Evolutionary conservation across 164 flowering plant species (phyloP), one percentile per base, ranked within the genome.

Genomic region (Berberis thunbergii): DNA sequence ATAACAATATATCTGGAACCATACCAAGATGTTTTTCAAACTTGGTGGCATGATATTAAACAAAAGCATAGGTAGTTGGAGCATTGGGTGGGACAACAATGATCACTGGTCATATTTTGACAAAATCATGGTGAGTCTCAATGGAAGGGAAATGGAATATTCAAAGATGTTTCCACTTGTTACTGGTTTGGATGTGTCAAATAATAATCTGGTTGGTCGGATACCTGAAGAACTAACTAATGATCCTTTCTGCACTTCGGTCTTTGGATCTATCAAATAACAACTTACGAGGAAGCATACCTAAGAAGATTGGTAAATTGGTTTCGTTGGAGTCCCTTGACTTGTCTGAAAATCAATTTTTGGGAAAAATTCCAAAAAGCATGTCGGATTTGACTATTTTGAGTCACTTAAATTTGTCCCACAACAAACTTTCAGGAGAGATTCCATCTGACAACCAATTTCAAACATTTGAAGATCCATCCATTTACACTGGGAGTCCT

Each of bases 1-100:
- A 62, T 4, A 62, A 62, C 43, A 6, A 62, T 4, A 11, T 62
- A 3, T 62, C 64, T 11, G 64, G 64, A 49, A 11, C n/a, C 56
- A 49, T 62, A 12, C 64, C 54, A 48, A 42, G 41, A 2, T 62
- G 56, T 62, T 49, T 62, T 11, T 4, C 3, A 49, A 13, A 8
- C 10, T 60, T 7, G 45, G 11, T 43, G 45, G 54, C 43, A 49
- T 49, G 54, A 13, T 39, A 11, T 50, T 50, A 26, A 26, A 26
- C n/a, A 12, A 50, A 50, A 26, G 11, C 10, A 10, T 10, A 50
- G 11, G 54, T 50, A 7, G n/a, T n/a, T n/a, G n/a, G n/a, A n/a
- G n/a, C n/a, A n/a, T n/a, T 50, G 1, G 10, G 3, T 3, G 13
- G n/a, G 3, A 50, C n/a, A 1, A 1, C n/a, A 7, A 7, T 0